Evolutionary conservation across 345 rosid species (phyloP).

Genomic region (Iberis pinnata): DNA sequence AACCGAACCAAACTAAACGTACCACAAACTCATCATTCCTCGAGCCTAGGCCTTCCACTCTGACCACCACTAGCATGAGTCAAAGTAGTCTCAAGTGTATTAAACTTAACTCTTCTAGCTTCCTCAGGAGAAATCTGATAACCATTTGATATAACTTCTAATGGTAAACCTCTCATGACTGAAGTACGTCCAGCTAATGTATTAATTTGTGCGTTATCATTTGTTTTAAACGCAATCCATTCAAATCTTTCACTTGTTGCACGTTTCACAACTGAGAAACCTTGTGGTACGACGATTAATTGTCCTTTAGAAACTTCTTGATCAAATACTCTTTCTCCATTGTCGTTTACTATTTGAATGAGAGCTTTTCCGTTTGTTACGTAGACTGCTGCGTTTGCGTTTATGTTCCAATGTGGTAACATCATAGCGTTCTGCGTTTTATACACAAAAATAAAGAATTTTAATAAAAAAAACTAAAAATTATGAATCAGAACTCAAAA

Average conservation of each 20-base stretch:
- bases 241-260: slow-evolving; percentile 43
- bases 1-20: too few relatives aligned
- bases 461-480: too few relatives aligned
- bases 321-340: slow-evolving; percentile 55
- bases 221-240: slow-evolving; percentile 69
- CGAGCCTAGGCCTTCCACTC: slow-evolving; percentile 18
- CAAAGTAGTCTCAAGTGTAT: slow-evolving; percentile 30
- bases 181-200: slow-evolving; percentile 32
- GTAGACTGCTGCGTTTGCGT: slow-evolving; percentile 58
- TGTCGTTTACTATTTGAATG: slow-evolving; percentile 53
- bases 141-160: slow-evolving; percentile 21
- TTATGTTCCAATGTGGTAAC: slow-evolving; percentile 59
- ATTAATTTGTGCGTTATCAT: slow-evolving; percentile 30
- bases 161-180: slow-evolving; percentile 26
- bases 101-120: slow-evolving; percentile 29
- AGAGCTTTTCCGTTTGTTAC: slow-evolving; percentile 45
- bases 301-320: slow-evolving; percentile 48
- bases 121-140: slow-evolving; percentile 25
- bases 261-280: slow-evolving; percentile 45
- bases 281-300: slow-evolving; percentile 53
- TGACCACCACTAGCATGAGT: slow-evolving; percentile 25
- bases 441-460: too few relatives aligned
- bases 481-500: too few relatives aligned
- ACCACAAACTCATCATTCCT: too few relatives aligned
- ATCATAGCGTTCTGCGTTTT: slow-evolving; percentile 50